Percentiles rank a stretch among this genome's conserved stretches.
phyloP scores from a whole-genome alignment of 257 asterid species.

The Solanum paucissectum region DNA sequence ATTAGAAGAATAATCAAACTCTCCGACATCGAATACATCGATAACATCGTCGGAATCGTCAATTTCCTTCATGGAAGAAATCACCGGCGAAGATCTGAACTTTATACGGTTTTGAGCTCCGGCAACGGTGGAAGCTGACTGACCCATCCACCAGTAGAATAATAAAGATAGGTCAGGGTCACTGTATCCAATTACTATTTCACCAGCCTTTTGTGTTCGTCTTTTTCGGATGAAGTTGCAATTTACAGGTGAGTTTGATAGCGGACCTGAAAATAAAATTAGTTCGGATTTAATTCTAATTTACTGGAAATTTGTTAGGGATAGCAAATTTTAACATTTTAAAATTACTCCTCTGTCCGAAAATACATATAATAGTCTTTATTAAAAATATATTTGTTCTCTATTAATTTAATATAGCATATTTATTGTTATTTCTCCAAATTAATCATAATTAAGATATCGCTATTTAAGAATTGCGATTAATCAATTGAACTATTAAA shows the following conservation, averaged over 20 bases:
- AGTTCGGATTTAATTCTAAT: constrained; percentile 3
- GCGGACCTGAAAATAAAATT: constrained; percentile 20
- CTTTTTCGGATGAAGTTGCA: neutral
- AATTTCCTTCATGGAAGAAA: neutral
- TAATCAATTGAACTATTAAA: no score
- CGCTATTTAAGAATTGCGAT: no score
- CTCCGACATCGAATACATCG: neutral
- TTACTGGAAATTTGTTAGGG: neutral
- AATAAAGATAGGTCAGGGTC: neutral
- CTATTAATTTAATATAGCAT: neutral
- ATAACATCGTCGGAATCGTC: constrained; percentile 7
- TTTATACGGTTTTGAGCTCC: constrained; percentile 9
- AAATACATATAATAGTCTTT: neutral
- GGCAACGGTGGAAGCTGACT: constrained; percentile 41
- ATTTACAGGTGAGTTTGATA: neutral
- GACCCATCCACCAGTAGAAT: constrained; percentile 51
- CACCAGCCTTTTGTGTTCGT: neutral
- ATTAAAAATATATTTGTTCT: neutral
- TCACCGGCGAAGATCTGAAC: constrained; percentile 14
- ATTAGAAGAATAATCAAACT: constrained; percentile 23
- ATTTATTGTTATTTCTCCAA: neutral
- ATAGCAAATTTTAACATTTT: neutral
- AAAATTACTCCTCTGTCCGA: neutral
- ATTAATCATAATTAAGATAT: no score
- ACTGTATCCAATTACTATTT: neutral